phyloP scores from a whole-genome alignment of 2,329 filamentous ascomycete genomes.

The Epichloe scottii region DNA sequence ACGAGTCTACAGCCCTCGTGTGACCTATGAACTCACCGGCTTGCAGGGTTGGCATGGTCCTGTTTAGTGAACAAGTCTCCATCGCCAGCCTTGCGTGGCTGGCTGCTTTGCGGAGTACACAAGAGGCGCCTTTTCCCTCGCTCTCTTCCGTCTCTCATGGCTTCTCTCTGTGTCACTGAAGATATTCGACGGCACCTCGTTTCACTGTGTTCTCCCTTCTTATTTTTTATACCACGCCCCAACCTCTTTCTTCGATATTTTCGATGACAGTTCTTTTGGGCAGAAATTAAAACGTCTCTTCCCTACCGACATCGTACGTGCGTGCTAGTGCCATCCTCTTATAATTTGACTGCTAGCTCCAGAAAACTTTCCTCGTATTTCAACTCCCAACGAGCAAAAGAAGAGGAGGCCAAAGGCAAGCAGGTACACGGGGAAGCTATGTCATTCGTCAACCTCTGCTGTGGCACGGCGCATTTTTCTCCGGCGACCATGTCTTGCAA shows the following conservation, averaged over 20 bases:
- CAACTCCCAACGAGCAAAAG: background rate
- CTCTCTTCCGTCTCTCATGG: background rate
- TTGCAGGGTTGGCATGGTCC: slow-evolving; percentile 3
- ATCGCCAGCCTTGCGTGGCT: slow-evolving; percentile 2
- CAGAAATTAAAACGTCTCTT: no score
- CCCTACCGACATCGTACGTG: no score
- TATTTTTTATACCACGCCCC: background rate
- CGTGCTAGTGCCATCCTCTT: background rate
- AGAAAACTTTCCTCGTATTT: background rate
- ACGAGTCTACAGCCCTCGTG: background rate
- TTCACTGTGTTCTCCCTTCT: background rate
- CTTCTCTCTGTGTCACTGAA: background rate
- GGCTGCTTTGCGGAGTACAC: background rate
- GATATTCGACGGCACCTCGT: background rate
- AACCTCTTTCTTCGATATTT: background rate
- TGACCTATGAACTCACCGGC: slow-evolving; percentile 5
- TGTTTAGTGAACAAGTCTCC: background rate
- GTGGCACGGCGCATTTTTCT: background rate
- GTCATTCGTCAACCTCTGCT: background rate
- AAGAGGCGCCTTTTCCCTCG: background rate
- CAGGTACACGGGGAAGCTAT: background rate
- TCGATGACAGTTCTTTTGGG: no score
- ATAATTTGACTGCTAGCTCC: background rate
- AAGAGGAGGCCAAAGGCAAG: background rate
- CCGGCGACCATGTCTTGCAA: background rate